Percentiles rank a stretch among this genome's conserved stretches.
Evolutionary conservation across 495 filamentous ascomycete genomes (phyloP).

Genomic region (Daldinia bambusicola): DNA sequence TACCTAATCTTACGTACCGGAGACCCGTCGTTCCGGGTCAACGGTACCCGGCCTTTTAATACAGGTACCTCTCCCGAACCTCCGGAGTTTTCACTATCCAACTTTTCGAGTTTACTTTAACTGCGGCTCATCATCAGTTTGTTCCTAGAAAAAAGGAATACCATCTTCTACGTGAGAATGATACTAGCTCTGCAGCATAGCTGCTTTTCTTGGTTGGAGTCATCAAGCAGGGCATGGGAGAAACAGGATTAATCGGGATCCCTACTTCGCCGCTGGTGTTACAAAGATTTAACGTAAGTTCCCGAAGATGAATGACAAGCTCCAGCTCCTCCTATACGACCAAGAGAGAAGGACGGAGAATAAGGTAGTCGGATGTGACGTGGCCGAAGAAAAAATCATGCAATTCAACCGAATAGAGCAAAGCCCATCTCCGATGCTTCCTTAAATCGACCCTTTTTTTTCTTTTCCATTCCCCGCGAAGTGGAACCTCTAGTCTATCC

Average conservation of each 20-base stretch:
- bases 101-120: constrained; percentile 3
- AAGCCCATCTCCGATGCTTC: constrained; percentile 6
- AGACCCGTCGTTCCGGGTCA: constrained; percentile 28
- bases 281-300: constrained; percentile 22
- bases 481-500: constrained; percentile 30
- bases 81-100: constrained; percentile 13
- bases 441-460: not conserved
- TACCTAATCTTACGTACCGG: constrained; percentile 12
- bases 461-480: constrained; percentile 18
- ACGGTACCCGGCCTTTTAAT: constrained; percentile 30
- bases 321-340: constrained; percentile 12
- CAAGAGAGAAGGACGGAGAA: constrained; percentile 13
- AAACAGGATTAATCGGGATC: constrained; percentile 10
- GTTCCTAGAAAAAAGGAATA: constrained; percentile 17
- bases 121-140: constrained; percentile 5
- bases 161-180: not conserved
- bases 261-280: not conserved
- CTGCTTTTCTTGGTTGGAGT: not conserved
- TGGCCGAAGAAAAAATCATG: constrained; percentile 17
- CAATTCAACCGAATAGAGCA: constrained; percentile 16
- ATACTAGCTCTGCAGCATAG: not conserved
- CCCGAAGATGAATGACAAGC: constrained; percentile 24
- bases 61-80: constrained; percentile 14
- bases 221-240: constrained; percentile 1
- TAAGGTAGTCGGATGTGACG: constrained; percentile 10